Conservation (phyloP, 169 alveolate species). For the Plasmodium gonderi region DNA sequence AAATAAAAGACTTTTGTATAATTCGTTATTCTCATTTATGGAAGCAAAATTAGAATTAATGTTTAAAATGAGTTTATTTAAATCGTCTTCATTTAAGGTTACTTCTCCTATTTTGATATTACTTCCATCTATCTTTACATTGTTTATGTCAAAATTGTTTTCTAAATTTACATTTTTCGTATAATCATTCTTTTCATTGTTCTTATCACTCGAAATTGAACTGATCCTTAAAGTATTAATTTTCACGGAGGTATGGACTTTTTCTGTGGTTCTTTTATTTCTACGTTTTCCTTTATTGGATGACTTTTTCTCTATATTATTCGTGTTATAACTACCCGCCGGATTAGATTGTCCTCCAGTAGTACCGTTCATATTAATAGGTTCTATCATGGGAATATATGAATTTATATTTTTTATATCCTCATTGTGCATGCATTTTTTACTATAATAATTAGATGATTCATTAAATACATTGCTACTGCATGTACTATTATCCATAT, state of each 20-base stretch:
- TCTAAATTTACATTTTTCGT: not conserved
- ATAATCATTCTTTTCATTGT: not conserved
- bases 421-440: slow-evolving; percentile 8
- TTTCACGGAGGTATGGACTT: not conserved
- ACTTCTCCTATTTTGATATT: slow-evolving; percentile 50
- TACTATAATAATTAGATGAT: slow-evolving; percentile 21
- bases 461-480: not conserved
- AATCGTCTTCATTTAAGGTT: slow-evolving; percentile 31
- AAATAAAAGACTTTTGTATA: slow-evolving; percentile 51
- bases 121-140: not conserved
- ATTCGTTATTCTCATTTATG: slow-evolving; percentile 65
- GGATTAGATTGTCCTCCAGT: not conserved
- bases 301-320: not conserved
- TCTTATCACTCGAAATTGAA: not conserved
- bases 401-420: not conserved
- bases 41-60: slow-evolving; percentile 56
- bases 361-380: not conserved
- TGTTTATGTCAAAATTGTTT: not conserved
- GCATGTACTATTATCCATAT: not conserved
- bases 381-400: not conserved
- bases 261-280: not conserved
- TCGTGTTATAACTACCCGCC: not conserved
- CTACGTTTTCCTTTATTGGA: not conserved
- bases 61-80: slow-evolving; percentile 41
- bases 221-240: not conserved